Conservation (phyloP, 495 filamentous ascomycete genomes). For the Podospora anserina region DNA sequence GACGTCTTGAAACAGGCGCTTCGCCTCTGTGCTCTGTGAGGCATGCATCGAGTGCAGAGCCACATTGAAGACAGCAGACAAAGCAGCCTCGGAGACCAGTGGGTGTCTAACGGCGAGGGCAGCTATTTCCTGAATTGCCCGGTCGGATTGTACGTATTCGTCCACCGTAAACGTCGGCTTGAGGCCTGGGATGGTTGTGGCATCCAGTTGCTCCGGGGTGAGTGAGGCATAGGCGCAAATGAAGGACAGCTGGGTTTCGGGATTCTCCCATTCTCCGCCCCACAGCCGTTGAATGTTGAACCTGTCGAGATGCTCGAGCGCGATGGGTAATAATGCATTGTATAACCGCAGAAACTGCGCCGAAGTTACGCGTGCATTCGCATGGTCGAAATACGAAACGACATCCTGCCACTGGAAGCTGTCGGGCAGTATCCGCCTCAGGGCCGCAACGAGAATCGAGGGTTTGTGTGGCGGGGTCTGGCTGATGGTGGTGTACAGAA, state of each 20-base stretch:
- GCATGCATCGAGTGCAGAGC: conserved; percentile 63
- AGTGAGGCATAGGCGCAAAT: conserved; percentile 74
- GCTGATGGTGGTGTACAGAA: conserved; percentile 74
- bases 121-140: conserved; percentile 65
- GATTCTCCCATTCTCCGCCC: conserved; percentile 85
- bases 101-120: conserved; percentile 77
- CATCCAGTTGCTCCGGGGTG: conserved; percentile 69
- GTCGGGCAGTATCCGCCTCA: conserved; percentile 43
- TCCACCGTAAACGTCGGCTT: conserved; percentile 71
- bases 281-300: conserved; percentile 80
- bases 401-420: conserved; percentile 80
- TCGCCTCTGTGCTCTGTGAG: conserved; percentile 63
- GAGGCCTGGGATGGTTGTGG: conserved; percentile 74
- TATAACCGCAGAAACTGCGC: conserved; percentile 79
- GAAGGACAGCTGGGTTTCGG: conserved; percentile 85
- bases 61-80: conserved; percentile 76
- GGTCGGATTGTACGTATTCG: conserved; percentile 70
- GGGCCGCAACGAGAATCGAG: conserved; percentile 63
- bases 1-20: conserved; percentile 62
- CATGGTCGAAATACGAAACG: conserved; percentile 77
- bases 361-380: conserved; percentile 67
- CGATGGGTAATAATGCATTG: conserved; percentile 66
- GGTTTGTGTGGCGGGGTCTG: conserved; percentile 70
- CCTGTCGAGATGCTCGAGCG: conserved; percentile 49
- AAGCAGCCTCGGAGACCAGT: conserved; percentile 81